Evolutionary conservation across 1,284 basidiomycete species (phyloP).

Genomic region (Trichosporon sp.): DNA sequence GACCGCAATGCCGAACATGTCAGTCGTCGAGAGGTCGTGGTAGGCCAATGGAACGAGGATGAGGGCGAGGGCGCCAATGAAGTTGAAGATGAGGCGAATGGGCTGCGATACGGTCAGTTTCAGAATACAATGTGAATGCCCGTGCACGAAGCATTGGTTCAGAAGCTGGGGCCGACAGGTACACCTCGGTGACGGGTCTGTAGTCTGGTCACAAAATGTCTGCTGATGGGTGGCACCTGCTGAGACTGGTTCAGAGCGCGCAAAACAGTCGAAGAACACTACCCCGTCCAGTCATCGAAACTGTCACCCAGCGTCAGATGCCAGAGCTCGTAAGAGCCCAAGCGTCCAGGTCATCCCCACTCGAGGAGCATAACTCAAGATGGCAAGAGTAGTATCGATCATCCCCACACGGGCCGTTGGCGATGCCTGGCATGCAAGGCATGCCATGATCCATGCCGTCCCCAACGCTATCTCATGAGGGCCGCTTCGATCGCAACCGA

Average conservation of each 20-base stretch:
- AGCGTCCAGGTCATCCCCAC: background rate
- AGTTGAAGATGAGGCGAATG: constrained; percentile 32
- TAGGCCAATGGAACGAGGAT: constrained; percentile 38
- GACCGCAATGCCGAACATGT: constrained; percentile 35
- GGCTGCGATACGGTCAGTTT: constrained; percentile 26
- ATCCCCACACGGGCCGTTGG: background rate
- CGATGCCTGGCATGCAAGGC: background rate
- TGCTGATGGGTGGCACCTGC: background rate
- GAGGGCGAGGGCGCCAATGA: constrained; percentile 35
- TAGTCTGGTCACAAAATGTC: background rate
- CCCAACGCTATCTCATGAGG: background rate
- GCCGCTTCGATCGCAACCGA: background rate
- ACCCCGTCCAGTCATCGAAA: background rate
- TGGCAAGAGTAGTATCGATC: background rate
- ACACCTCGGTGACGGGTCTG: constrained; percentile 2
- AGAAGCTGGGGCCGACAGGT: background rate
- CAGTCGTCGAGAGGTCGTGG: constrained; percentile 28
- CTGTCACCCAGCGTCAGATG: background rate
- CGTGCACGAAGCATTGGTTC: background rate
- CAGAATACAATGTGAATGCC: background rate
- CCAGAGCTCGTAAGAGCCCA: background rate
- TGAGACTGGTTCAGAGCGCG: constrained; percentile 13
- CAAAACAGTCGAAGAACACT: background rate
- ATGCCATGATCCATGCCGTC: background rate
- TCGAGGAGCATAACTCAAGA: background rate